Base-by-base conservation (phyloP, 1,284 basidiomycete species). In the Sanguinoderma infundibulare region DNA sequence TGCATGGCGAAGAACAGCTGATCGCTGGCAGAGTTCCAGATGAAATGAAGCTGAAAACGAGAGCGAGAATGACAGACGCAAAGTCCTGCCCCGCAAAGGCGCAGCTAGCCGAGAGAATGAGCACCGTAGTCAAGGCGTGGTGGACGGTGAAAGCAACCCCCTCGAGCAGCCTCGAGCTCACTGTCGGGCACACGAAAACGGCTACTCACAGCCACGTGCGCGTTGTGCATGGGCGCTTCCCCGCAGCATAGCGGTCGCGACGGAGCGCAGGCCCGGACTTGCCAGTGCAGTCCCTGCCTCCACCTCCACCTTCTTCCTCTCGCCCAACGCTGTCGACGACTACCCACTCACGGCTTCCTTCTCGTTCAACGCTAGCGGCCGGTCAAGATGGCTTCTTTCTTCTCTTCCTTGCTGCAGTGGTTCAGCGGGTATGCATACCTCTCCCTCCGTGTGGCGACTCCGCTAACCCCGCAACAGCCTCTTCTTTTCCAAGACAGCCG, bases 401-500 rank as follows among this genome's bases (percentile, higher is more conserved):
- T 94, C 66, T 75, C 84, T 8, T 84, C 87, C 17, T 64, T 95
- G 46, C 79, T 94, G 64, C 79, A 85, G 62, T 91, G 90, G 89
- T 77, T 91, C 59, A 79, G 78, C 67, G 83, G 87, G 89, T 85
- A 69, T 69, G 80, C 62, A 22, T 28, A 0, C 12, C 32, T 44
- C n/a, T n/a, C 47, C 38, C 50, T 9, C 14, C 14, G 24, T 32
- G 49, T 12, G 28, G 36, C 32, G 20, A 40, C 39, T 32, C 22
- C 53, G 47, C 46, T 67, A 35, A 61, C 38, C 5, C 12, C 44
- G 42, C 52, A 15, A 5, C 47, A 91, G 90, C 53, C 73, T 90
- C 73, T 87, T 99, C 84, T 98, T 96, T 79, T 87, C 93, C 39
- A 97, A 95, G 71, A 83, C 91, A 42, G 90, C 96, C 51, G 97